phyloP scores from a whole-genome alignment of 179 eudicot genomes.

The Monotropa hypopitys region DNA sequence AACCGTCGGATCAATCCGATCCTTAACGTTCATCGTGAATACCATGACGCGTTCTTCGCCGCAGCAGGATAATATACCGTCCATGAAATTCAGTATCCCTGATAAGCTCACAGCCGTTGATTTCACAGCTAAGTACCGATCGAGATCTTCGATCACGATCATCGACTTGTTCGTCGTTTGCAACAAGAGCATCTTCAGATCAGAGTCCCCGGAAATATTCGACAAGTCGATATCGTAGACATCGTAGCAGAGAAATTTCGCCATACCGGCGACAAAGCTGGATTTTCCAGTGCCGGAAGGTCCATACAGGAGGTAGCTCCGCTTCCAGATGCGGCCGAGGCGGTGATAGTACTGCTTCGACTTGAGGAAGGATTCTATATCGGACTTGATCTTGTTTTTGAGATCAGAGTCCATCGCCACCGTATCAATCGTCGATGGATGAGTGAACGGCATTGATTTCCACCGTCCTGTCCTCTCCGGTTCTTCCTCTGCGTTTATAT shows the following conservation, averaged over 20 bases:
- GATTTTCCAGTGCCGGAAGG: constrained; percentile 87
- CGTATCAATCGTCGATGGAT: constrained; percentile 78
- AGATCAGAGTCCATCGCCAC: constrained; percentile 63
- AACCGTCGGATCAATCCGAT: constrained; percentile 47
- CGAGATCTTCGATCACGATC: constrained; percentile 73
- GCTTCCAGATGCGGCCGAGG: constrained; percentile 82
- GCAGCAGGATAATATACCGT: constrained; percentile 74
- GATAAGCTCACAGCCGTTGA: constrained; percentile 40
- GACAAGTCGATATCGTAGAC: constrained; percentile 63
- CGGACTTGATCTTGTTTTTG: constrained; percentile 46
- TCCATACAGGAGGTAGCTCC: constrained; percentile 73
- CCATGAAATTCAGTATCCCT: constrained; percentile 76
- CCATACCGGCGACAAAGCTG: constrained; percentile 75
- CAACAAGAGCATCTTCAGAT: constrained; percentile 45
- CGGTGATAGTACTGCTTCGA: constrained; percentile 67
- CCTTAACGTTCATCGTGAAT: constrained; percentile 71
- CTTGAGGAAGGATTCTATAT: constrained; percentile 59
- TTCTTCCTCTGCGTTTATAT: constrained; percentile 24
- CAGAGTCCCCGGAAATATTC: constrained; percentile 34
- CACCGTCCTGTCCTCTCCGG: constrained; percentile 34
- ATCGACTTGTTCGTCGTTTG: constrained; percentile 50
- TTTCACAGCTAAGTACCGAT: constrained; percentile 30
- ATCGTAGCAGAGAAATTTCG: constrained; percentile 53
- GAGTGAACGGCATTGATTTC: constrained; percentile 57
- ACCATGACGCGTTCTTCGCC: constrained; percentile 82